A percentile compares a stretch with the other conserved stretches of the same genome.
These are phyloP conservation scores for Erythrophleum ivorense DNA, from an alignment of 331 rosid species.

Conservation along the genomic window DNA sequence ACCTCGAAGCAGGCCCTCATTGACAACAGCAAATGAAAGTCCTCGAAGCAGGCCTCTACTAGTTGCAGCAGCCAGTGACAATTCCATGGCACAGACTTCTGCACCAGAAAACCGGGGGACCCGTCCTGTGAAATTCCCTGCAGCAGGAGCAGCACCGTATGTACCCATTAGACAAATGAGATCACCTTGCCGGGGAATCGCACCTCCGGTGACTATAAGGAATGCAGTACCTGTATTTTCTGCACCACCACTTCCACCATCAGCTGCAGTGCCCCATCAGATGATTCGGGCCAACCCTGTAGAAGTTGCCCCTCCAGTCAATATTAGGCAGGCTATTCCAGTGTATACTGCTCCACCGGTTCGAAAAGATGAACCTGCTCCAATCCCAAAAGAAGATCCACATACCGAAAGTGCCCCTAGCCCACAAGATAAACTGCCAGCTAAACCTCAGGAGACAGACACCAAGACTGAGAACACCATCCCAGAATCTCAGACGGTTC, in stretches of 20 bases:
- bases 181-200: conserved; percentile 82
- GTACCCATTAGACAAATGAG: conserved; percentile 86
- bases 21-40: conserved; percentile 53
- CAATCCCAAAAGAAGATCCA: conserved; percentile 40
- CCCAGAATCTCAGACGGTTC: conserved; percentile 51
- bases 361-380: conserved; percentile 50
- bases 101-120: conserved; percentile 57
- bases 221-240: conserved; percentile 86
- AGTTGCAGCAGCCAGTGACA: conserved; percentile 48
- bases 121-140: conserved; percentile 70
- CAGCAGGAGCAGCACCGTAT: conserved; percentile 82
- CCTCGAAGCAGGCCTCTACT: conserved; percentile 54
- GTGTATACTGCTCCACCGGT: conserved; percentile 73
- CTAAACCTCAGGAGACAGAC: conserved; percentile 50
- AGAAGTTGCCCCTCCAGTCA: conserved; percentile 74
- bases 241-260: conserved; percentile 83
- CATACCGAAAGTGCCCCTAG: conserved; percentile 30
- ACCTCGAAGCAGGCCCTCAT: conserved; percentile 58
- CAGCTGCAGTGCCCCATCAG: conserved; percentile 55
- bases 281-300: conserved; percentile 58
- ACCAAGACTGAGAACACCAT: conserved; percentile 41
- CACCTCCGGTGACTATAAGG: conserved; percentile 91
- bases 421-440: conserved; percentile 43
- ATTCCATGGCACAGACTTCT: conserved; percentile 41
- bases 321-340: conserved; percentile 79